Evolutionary conservation across 202 grass and related monocot genomes (phyloP), one percentile per base, ranked within the genome.

Genomic region (Elaeis oleifera): DNA sequence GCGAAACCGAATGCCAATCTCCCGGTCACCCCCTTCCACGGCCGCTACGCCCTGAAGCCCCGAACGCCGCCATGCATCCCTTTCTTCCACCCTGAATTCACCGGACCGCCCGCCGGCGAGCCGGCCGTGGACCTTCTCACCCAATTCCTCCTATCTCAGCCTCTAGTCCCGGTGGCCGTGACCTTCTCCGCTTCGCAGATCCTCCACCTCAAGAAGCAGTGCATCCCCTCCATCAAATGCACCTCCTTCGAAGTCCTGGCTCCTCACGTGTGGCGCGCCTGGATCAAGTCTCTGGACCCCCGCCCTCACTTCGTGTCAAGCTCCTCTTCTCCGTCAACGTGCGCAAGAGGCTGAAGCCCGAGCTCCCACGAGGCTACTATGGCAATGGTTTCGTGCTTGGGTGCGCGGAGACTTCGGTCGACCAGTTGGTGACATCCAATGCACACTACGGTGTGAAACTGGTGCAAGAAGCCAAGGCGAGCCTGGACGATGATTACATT

Each of bases 171-270:
- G 1, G 80, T 91, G 18, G 86, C 81, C 1, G 61, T 91, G 3
- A 89, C 92, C 74, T 96, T 96, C 76, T 81, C 81, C 16, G 64
- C 77, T 18, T 67, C 79, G n/a, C 84, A 81, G 51, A 79, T 96
- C 27, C 65, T 56, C 22, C 87, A 76, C 5, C 78, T 96, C 23
- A 96, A 89, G 60, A 83, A 82, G 11, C 76, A 75, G 60, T 69
- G 70, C 44, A 56, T 71, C 32, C 83, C 84, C 55, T 67, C 78
- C 26, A 72, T 91, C 67, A 87, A 82, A 69, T 91, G 92, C 76
- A 97, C 92, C 27, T 86, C 92, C 29, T 96, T 96, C 72, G 92
- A 97, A 74, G 85, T 76, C 16, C 84, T 91, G 1, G 92, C 92
- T 0, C 76, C 77, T 64, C 78, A 90, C 32, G 92, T 97, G 0